A percentile compares a stretch with the other conserved stretches of the same genome.
Evolutionary conservation across 2,329 filamentous ascomycete genomes (phyloP).

Genomic region (Trichoderma citrinoviride): DNA sequence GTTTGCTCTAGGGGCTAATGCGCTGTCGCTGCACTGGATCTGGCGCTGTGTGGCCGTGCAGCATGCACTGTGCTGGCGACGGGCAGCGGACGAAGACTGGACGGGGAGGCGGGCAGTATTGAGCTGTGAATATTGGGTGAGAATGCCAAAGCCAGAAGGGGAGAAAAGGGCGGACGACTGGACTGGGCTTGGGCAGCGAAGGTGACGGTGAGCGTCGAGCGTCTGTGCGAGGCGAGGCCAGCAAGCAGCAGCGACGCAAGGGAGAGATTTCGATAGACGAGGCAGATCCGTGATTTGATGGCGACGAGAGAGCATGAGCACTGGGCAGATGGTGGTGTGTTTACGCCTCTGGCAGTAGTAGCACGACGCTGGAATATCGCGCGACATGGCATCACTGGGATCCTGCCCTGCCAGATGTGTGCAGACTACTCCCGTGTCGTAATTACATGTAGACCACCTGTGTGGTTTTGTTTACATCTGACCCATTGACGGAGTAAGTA

Average conservation of each 20-base stretch:
- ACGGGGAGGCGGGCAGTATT: neutral
- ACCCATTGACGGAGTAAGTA: too few species aligned
- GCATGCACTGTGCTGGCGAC: neutral
- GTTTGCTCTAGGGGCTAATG: slow-evolving; percentile 9
- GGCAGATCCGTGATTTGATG: neutral
- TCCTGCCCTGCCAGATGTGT: neutral
- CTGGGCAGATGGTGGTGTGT: slow-evolving; percentile 17
- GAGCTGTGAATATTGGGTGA: too few species aligned
- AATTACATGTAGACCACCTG: too few species aligned
- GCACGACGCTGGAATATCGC: slow-evolving; percentile 8
- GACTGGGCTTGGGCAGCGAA: neutral
- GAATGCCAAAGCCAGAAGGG: neutral
- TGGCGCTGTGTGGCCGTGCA: slow-evolving; percentile 12
- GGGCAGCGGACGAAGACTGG: too few species aligned
- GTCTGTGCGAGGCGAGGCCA: neutral
- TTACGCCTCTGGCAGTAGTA: neutral
- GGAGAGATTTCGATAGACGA: neutral
- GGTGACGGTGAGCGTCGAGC: neutral
- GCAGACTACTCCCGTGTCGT: neutral
- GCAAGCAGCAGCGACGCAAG: neutral
- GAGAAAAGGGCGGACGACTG: neutral
- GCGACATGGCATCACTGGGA: slow-evolving; percentile 8
- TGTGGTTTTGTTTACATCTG: too few species aligned
- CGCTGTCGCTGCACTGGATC: slow-evolving; percentile 13
- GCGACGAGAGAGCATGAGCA: neutral